phyloP scores from a whole-genome alignment of 306 rosid species.

The Cucumis cinereus region DNA sequence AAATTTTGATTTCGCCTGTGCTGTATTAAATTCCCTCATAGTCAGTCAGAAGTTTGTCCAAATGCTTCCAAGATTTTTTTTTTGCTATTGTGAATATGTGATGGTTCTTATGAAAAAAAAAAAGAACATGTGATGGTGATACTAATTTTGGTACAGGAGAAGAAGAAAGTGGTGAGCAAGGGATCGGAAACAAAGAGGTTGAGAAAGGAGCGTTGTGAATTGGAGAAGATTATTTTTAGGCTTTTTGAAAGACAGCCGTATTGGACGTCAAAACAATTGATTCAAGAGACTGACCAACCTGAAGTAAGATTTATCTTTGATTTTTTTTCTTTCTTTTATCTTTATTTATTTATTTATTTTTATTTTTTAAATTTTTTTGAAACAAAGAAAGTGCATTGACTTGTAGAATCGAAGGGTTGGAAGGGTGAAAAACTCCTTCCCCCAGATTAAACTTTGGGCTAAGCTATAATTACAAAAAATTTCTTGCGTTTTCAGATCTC shows the following conservation, averaged over 20 bases:
- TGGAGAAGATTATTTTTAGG: constrained; percentile 79
- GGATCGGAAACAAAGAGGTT: constrained; percentile 55
- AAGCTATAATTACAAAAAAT: too few relatives aligned
- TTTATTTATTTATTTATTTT: too few relatives aligned
- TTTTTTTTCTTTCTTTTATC: too few relatives aligned
- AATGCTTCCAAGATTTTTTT: neutral
- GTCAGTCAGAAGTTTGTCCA: neutral
- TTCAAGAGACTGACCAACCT: constrained; percentile 86
- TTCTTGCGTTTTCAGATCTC: too few relatives aligned
- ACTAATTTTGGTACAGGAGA: constrained; percentile 41
- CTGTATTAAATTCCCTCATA: neutral
- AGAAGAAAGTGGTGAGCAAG: constrained; percentile 50
- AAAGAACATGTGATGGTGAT: too few relatives aligned
- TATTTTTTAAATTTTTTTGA: too few relatives aligned
- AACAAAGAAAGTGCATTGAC: too few relatives aligned
- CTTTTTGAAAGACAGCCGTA: constrained; percentile 68
- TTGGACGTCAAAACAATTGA: constrained; percentile 67
- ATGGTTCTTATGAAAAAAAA: too few relatives aligned
- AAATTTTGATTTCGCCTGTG: neutral
- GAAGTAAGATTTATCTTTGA: constrained; percentile 40
- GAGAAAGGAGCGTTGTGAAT: constrained; percentile 73
- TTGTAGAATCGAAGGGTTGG: too few relatives aligned
- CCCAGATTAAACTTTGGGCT: too few relatives aligned
- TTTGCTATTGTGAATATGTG: constrained; percentile 3
- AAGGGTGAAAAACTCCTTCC: too few relatives aligned